Base-by-base conservation (phyloP, 192 early-diverging fungal species). In the Neocallimastix lanati region DNA sequence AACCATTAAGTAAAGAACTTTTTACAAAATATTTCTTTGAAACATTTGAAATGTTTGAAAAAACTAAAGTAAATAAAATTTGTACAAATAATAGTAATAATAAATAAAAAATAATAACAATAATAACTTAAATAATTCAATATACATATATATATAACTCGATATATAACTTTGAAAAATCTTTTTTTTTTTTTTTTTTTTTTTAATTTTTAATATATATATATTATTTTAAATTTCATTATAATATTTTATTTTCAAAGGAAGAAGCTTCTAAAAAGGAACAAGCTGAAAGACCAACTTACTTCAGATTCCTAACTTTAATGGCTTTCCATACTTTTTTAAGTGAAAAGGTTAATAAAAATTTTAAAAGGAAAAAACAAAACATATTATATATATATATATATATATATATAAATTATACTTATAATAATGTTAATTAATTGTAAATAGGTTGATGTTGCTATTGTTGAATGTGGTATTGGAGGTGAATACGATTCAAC, bases 1-100 rank as follows among this genome's bases (percentile, higher is more conserved):
- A 80, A 28, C 94, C 95, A 16, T 85, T 99, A 9, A 87, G 87
- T 12, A 86, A 91, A 76, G 87, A 90, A 0, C n/a, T 83, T 21
- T 96, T 95, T 85, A 88, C 92, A 15, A 90, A 93, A 83, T 94
- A 97, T 85, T 97, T 96, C 81, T 93, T 94, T 83, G 88, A 96
- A 29, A 88, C 91, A 16, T 96, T 92, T 93, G 90, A 96, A 83
- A 81, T 85, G 28, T 84, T 97, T 35, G 89, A 90, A 50, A 84
- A 80, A 9, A 80, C 80, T 11, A 78, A 35, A 58, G 80, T 80
- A 78, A 27, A 25, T 78, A 25, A 13, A n/a, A 79, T n/a, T n/a
- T n/a, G n/a, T n/a, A n/a, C n/a, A n/a, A n/a, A n/a, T n/a, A n/a
- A n/a, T n/a, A n/a, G n/a, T n/a, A n/a, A n/a, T 9, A 50, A 28